Evolutionary conservation across 2,329 filamentous ascomycete species (phyloP).

Genomic region (Fusarium staphyleae): DNA sequence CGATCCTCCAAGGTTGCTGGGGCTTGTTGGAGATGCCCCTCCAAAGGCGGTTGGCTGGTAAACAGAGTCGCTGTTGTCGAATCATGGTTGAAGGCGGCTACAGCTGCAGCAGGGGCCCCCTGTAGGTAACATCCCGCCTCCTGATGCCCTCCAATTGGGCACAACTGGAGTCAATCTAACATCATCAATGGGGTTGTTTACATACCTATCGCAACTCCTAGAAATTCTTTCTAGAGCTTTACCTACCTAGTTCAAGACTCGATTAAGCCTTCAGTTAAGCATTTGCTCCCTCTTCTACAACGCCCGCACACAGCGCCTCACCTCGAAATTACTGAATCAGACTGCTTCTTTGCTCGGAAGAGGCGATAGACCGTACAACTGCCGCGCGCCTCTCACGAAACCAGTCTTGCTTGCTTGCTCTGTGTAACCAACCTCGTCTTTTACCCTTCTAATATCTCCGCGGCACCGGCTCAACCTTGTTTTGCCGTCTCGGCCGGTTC

Average conservation of each 20-base stretch:
- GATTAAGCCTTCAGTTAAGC: conserved; percentile 9
- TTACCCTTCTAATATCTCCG: not conserved
- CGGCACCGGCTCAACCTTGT: conserved; percentile 5
- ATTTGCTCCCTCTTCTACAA: conserved; percentile 9
- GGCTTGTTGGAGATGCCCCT: conserved; percentile 19
- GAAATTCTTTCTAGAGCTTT: not conserved
- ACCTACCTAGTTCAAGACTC: not conserved
- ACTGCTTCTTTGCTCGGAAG: conserved; percentile 11
- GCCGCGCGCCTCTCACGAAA: conserved; percentile 13
- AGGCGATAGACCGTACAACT: conserved; percentile 22
- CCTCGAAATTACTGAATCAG: conserved; percentile 14
- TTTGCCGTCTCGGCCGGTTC: conserved; percentile 9
- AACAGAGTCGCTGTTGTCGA: conserved; percentile 11
- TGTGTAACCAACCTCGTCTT: conserved; percentile 8
- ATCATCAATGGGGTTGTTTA: not conserved
- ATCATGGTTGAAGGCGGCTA: conserved; percentile 15
- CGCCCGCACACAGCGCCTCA: conserved; percentile 5
- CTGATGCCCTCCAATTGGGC: too few relatives aligned
- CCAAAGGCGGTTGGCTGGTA: conserved; percentile 34
- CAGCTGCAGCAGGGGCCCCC: conserved; percentile 12
- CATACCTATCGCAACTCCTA: not conserved
- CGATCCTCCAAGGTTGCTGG: conserved; percentile 11
- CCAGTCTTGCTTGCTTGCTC: not conserved
- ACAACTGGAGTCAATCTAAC: not conserved
- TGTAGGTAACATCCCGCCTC: too few relatives aligned